Percentiles rank a stretch among this genome's conserved stretches.
These are phyloP conservation scores for Parafenestella ontariensis DNA, from an alignment of 2,329 filamentous ascomycete species.

Conservation along the genomic window DNA sequence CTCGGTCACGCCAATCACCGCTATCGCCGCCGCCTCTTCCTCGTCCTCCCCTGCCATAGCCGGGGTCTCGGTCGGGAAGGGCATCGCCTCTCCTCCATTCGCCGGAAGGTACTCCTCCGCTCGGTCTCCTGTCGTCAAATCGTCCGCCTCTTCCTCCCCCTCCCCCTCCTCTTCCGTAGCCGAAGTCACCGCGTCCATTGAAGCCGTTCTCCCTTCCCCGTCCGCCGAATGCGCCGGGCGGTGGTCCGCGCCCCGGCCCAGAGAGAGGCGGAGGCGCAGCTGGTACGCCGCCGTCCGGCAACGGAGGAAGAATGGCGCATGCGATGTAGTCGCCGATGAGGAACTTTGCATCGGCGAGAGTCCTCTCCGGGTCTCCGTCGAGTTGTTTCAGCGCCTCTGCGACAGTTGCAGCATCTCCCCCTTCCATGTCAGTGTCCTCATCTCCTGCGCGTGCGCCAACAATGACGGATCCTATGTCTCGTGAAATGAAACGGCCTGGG, in stretches of 20 bases:
- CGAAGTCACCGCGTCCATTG: constrained; percentile 42
- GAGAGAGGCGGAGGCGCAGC: constrained; percentile 61
- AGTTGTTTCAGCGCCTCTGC: constrained; percentile 52
- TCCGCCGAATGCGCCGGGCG: constrained; percentile 32
- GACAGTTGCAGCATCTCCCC: constrained; percentile 19
- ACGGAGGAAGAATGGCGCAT: constrained; percentile 79
- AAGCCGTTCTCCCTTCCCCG: constrained; percentile 42
- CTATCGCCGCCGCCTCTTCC: constrained; percentile 44
- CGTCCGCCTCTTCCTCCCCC: constrained; percentile 45
- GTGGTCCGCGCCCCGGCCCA: constrained; percentile 38
- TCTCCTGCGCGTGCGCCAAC: constrained; percentile 59
- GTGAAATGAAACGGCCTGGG: constrained; percentile 72
- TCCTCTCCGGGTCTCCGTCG: constrained; percentile 72
- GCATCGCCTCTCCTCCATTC: constrained; percentile 73
- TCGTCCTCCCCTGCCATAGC: constrained; percentile 41
- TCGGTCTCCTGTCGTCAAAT: constrained; percentile 46
- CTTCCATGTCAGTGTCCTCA: constrained; percentile 24
- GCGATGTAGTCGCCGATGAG: constrained; percentile 89
- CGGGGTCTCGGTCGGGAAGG: constrained; percentile 59
- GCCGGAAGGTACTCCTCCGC: constrained; percentile 59
- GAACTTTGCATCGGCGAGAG: constrained; percentile 77
- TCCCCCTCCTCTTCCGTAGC: constrained; percentile 48
- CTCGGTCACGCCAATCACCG: constrained; percentile 42
- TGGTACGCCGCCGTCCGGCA: constrained; percentile 75
- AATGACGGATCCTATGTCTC: constrained; percentile 83